Percentiles rank a stretch among this genome's conserved stretches.
phyloP scores from a whole-genome alignment of 257 asterid genomes.

The Osmanthus fragrans region DNA sequence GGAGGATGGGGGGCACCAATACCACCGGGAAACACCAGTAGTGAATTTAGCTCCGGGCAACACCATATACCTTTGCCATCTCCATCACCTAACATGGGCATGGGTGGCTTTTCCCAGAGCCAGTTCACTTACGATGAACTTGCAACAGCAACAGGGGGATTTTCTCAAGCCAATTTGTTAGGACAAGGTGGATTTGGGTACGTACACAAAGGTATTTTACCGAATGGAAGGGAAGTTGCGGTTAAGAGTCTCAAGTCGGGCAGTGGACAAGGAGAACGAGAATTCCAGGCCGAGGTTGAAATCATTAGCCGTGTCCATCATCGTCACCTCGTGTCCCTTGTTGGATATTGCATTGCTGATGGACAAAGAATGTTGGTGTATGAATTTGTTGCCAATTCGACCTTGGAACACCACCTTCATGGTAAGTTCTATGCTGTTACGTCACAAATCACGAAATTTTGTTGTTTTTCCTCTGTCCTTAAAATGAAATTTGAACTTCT shows the following conservation, averaged over 20 bases:
- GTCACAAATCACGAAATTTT: neutral
- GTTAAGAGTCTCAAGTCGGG: constrained; percentile 84
- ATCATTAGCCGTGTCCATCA: constrained; percentile 96
- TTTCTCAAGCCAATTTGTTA: constrained; percentile 62
- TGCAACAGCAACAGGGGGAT: constrained; percentile 64
- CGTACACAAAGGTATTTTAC: constrained; percentile 76
- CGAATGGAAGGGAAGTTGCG: constrained; percentile 64
- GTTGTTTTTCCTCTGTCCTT: neutral
- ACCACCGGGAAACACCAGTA: constrained; percentile 30
- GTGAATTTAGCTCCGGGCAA: constrained; percentile 46
- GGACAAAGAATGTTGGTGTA: constrained; percentile 76
- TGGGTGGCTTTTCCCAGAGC: constrained; percentile 46
- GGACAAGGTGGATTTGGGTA: constrained; percentile 97
- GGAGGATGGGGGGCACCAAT: constrained; percentile 32
- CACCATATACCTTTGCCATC: constrained; percentile 30
- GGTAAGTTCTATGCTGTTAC: constrained; percentile 34
- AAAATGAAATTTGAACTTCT: neutral
- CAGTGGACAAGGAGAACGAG: constrained; percentile 95
- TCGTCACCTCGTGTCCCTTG: constrained; percentile 95
- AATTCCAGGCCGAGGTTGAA: constrained; percentile 95
- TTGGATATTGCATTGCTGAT: constrained; percentile 79
- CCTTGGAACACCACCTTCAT: constrained; percentile 84
- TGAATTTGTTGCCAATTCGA: constrained; percentile 75
- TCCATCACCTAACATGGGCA: constrained; percentile 38
- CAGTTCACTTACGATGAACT: constrained; percentile 72